phyloP scores from a whole-genome alignment of 176 grass and related monocot genomes.

The Eleusine indica region DNA sequence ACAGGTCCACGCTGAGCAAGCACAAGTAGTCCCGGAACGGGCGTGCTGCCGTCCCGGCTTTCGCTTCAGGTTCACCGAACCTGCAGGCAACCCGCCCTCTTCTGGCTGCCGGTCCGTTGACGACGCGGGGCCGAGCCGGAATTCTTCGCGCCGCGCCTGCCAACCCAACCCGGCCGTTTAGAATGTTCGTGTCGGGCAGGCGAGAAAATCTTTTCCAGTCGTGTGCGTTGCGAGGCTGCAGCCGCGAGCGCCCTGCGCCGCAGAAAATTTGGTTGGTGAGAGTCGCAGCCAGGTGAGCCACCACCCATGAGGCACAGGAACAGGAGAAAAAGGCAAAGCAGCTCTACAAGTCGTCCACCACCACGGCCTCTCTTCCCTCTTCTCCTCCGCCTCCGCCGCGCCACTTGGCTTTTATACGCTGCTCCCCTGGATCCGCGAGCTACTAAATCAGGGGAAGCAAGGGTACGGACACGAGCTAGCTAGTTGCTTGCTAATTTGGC shows the following conservation, averaged over 20 bases:
- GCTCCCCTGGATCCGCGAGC: background rate
- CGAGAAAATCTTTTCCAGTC: background rate
- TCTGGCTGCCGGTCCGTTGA: background rate
- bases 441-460: background rate
- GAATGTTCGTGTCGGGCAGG: background rate
- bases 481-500: background rate
- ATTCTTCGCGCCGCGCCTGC: background rate
- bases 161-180: background rate
- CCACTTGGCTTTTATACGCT: constrained; percentile 30
- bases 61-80: constrained; percentile 33
- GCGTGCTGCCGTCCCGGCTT: constrained; percentile 6
- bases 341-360: constrained; percentile 18
- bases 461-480: background rate
- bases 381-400: background rate
- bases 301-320: background rate
- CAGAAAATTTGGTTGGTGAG: constrained; percentile 53
- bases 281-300: background rate
- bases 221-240: background rate
- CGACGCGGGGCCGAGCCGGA: background rate
- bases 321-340: background rate
- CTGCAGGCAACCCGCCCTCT: background rate
- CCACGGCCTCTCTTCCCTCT: background rate
- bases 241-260: constrained; percentile 14
- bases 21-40: background rate
- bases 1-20: no score